Conservation (phyloP, 192 early-diverging fungal species). For the Gigaspora rosea region DNA sequence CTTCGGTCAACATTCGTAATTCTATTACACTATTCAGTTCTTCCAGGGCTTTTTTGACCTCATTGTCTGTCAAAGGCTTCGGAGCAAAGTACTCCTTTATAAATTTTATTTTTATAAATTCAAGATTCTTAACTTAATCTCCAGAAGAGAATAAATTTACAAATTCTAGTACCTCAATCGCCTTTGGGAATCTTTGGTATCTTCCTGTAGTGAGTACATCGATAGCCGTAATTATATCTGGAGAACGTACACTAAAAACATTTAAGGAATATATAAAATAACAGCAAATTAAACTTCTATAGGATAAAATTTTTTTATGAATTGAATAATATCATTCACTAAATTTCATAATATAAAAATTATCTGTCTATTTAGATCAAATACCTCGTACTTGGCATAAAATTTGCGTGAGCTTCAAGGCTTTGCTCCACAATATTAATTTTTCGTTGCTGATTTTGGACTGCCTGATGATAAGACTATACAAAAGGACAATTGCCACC, state of each 20-base stretch:
- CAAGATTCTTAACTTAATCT: background rate
- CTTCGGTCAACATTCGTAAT: constrained; percentile 68
- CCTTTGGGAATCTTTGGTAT: constrained; percentile 76
- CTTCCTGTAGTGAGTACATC: constrained; percentile 85
- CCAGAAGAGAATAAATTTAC: background rate
- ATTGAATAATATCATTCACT: background rate
- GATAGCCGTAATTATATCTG: constrained; percentile 79
- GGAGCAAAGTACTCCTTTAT: constrained; percentile 56
- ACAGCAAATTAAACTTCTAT: background rate
- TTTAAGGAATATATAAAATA: background rate
- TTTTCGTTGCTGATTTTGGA: background rate
- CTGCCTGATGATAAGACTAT: background rate
- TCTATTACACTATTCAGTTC: constrained; percentile 73
- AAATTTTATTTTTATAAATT: background rate
- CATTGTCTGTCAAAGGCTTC: constrained; percentile 53
- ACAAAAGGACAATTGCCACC: background rate
- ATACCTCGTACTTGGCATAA: background rate
- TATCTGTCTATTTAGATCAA: background rate
- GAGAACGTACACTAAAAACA: constrained; percentile 32
- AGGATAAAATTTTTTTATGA: background rate
- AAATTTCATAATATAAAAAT: background rate
- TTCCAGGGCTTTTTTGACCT: constrained; percentile 62
- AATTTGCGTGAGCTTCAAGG: background rate
- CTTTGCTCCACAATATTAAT: background rate
- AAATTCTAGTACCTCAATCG: constrained; percentile 59